These are phyloP conservation scores for Detonula confervacea DNA, from an alignment of 352 stramenopile species.

Conservation along the genomic window DNA sequence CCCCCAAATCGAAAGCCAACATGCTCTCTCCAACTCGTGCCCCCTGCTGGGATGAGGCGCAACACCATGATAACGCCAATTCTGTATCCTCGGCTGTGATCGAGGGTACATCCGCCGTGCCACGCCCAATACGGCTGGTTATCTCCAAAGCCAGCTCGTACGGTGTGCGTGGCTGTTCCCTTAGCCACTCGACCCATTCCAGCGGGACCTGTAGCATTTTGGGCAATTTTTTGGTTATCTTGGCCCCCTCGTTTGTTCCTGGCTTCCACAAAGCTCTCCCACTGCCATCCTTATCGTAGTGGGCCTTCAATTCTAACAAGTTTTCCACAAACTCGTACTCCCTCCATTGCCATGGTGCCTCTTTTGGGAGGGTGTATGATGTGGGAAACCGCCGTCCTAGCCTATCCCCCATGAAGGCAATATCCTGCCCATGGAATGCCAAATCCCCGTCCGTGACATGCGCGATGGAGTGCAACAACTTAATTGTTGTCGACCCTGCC, in stretches of 20 bases:
- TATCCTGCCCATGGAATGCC: too few species aligned
- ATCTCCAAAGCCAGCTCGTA: conserved; percentile 5
- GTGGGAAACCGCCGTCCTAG: not conserved
- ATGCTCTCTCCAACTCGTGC: not conserved
- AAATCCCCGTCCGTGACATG: not conserved
- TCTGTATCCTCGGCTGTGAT: not conserved
- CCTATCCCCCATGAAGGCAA: not conserved
- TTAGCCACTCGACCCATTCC: conserved; percentile 9
- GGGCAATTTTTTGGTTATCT: not conserved
- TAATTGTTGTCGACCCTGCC: not conserved
- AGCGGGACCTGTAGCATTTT: not conserved
- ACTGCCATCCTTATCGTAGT: not conserved
- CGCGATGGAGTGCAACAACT: not conserved
- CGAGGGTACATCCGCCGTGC: not conserved
- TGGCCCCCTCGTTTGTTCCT: not conserved
- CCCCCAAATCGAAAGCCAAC: not conserved
- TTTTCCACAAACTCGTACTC: not conserved
- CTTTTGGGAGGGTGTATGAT: not conserved
- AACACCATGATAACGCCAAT: not conserved
- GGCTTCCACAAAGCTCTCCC: not conserved
- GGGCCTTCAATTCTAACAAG: not conserved
- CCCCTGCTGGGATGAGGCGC: not conserved
- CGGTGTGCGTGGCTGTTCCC: conserved; percentile 1
- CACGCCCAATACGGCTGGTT: not conserved
- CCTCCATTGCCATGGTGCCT: conserved; percentile 5